Percentiles rank a stretch among this genome's conserved stretches.
Conservation (phyloP, 2,329 filamentous ascomycete genomes). For the Penicillium sp. region DNA sequence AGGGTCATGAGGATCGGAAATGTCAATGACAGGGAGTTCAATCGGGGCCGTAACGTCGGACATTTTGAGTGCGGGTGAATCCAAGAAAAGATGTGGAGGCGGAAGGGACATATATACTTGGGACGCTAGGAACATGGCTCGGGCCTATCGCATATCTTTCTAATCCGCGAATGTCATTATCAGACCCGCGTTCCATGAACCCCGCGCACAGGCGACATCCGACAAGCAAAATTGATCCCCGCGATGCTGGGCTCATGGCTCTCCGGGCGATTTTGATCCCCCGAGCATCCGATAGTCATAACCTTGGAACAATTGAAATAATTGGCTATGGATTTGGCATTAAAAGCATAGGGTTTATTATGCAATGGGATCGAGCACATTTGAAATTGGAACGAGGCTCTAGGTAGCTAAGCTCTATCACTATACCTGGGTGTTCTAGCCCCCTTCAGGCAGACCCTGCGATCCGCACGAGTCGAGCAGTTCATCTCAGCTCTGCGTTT, state of each 20-base stretch:
- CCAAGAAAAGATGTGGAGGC: not conserved
- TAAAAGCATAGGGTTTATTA: no score
- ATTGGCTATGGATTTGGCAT: no score
- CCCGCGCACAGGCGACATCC: slow-evolving; percentile 18
- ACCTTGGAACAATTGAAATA: no score
- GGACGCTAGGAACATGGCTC: slow-evolving; percentile 2
- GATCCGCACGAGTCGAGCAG: not conserved
- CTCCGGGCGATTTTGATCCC: not conserved
- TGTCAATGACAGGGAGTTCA: slow-evolving; percentile 77
- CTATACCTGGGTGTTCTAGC: not conserved
- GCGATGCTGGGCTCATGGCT: not conserved
- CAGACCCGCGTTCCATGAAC: not conserved
- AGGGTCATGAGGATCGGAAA: slow-evolving; percentile 61
- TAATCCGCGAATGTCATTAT: slow-evolving; percentile 1
- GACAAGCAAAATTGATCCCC: not conserved
- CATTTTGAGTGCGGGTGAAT: slow-evolving; percentile 17
- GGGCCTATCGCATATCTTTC: slow-evolving; percentile 17
- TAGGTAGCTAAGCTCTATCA: not conserved
- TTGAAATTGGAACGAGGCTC: not conserved
- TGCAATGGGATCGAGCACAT: no score
- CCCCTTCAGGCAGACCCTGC: not conserved
- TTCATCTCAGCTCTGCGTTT: not conserved
- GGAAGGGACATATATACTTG: slow-evolving; percentile 11
- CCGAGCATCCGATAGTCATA: not conserved
- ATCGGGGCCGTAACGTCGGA: slow-evolving; percentile 28